These are phyloP conservation scores for Macrolepiota fuliginosa DNA, from an alignment of 768 basidiomycete genomes.

Conservation along the genomic window DNA sequence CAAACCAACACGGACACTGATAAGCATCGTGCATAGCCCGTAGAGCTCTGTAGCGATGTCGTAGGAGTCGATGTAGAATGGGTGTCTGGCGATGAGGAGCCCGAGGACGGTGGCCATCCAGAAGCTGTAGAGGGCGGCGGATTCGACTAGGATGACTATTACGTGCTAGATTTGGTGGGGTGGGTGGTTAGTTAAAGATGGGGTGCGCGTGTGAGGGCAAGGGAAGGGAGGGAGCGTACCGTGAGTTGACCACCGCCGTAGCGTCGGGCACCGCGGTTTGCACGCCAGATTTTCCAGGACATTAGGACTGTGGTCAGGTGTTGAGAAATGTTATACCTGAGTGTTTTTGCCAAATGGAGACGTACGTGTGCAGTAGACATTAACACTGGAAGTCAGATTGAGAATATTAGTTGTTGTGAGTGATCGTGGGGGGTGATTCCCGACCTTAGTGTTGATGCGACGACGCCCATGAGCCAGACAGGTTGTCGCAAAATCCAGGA, in stretches of 20 bases:
- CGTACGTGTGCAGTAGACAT: constrained; percentile 3
- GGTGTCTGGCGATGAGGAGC: constrained; percentile 11
- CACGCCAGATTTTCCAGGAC: constrained; percentile 5
- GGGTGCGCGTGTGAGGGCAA: neutral
- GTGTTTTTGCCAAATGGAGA: neutral
- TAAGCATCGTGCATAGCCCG: constrained; percentile 11
- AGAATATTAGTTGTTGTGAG: neutral
- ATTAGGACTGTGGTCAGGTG: neutral
- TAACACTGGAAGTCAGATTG: neutral
- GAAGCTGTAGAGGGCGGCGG: constrained; percentile 19
- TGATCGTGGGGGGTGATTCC: neutral
- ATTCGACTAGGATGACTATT: constrained; percentile 16
- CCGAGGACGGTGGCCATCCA: constrained; percentile 19
- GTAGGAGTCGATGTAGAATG: constrained; percentile 17
- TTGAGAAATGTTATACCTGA: no score
- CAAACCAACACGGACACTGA: constrained; percentile 12
- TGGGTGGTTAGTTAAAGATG: no score
- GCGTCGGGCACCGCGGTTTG: neutral
- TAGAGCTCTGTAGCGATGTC: constrained; percentile 14
- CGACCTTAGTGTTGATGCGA: constrained; percentile 3
- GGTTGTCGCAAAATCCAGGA: neutral
- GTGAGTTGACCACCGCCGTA: constrained; percentile 7
- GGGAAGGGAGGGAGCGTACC: neutral
- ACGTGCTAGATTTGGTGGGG: neutral
- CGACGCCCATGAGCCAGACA: constrained; percentile 6